A percentile compares a stretch with the other conserved stretches of the same genome.
Conservation (phyloP, 1,139 yeast genomes). For the Yarrowia galli region DNA sequence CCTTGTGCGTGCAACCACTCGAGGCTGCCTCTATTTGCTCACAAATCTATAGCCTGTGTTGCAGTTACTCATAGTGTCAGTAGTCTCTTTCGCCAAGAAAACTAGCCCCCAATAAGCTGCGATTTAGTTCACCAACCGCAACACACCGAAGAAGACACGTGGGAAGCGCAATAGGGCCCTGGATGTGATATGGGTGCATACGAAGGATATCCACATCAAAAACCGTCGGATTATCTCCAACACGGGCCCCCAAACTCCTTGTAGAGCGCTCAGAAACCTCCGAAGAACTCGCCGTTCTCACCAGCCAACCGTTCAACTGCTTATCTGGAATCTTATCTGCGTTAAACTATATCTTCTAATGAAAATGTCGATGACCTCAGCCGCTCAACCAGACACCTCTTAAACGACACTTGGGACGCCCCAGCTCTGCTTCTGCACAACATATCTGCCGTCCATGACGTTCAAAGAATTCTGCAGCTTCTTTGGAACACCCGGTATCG, state of each 20-base stretch:
- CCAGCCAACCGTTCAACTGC: not conserved
- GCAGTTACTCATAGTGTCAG: not conserved
- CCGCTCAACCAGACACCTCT: slow-evolving; percentile 1
- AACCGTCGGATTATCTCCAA: too few species aligned
- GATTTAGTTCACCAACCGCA: slow-evolving; percentile 19
- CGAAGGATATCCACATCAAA: not conserved
- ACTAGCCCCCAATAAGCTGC: slow-evolving; percentile 1
- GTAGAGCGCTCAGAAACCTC: not conserved
- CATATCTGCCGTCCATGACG: not conserved
- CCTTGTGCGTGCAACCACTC: not conserved
- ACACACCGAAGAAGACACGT: slow-evolving; percentile 11
- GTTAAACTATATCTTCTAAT: not conserved
- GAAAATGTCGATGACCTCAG: slow-evolving; percentile 30
- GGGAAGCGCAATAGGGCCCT: not conserved
- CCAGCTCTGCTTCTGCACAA: not conserved
- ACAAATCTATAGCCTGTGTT: not conserved
- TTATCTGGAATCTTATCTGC: slow-evolving; percentile 27
- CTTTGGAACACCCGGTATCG: slow-evolving; percentile 57
- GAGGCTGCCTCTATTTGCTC: not conserved
- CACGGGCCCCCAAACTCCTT: not conserved
- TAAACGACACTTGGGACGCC: not conserved
- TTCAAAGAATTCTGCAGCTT: slow-evolving; percentile 24
- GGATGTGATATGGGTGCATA: too few species aligned
- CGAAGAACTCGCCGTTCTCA: too few species aligned
- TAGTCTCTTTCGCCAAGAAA: slow-evolving; percentile 11